Percentiles rank a stretch among this genome's conserved stretches.
Evolutionary conservation across 2,329 filamentous ascomycete species (phyloP).

Genomic region (Pseudomassariella vexata): DNA sequence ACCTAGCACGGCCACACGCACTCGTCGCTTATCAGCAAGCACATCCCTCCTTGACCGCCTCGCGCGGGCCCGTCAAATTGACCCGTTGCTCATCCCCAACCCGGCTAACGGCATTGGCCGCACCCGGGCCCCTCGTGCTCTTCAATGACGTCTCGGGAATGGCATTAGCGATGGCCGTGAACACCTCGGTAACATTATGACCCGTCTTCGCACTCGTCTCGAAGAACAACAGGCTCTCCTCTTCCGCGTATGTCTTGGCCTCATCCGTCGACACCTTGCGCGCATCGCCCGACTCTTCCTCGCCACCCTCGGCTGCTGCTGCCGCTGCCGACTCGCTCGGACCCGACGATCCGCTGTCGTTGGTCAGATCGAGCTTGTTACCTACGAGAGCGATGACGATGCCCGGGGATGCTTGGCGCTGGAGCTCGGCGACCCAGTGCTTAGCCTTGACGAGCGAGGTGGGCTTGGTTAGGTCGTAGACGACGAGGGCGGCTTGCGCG

Average conservation of each 20-base stretch:
- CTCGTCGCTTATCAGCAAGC: slow-evolving; percentile 71
- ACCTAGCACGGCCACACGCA: no score
- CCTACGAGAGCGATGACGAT: slow-evolving; percentile 97
- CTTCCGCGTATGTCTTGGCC: slow-evolving; percentile 88
- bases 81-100: slow-evolving; percentile 68
- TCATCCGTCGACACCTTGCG: slow-evolving; percentile 88
- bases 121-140: slow-evolving; percentile 69
- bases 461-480: slow-evolving; percentile 97
- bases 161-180: slow-evolving; percentile 95
- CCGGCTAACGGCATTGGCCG: slow-evolving; percentile 52
- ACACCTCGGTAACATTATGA: slow-evolving; percentile 89
- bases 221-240: slow-evolving; percentile 91
- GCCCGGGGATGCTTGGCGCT: slow-evolving; percentile 89
- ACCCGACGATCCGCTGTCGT: slow-evolving; percentile 48
- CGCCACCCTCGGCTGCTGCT: slow-evolving; percentile 41
- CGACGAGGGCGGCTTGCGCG: slow-evolving; percentile 92
- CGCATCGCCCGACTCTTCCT: slow-evolving; percentile 63
- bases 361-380: slow-evolving; percentile 90
- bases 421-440: slow-evolving; percentile 97
- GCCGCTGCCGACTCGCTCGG: slow-evolving; percentile 45
- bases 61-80: slow-evolving; percentile 69
- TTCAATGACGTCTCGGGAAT: slow-evolving; percentile 97
- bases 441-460: slow-evolving; percentile 94
- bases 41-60: slow-evolving; percentile 84
- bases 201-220: slow-evolving; percentile 98